Conservation (phyloP, 164 flowering plant genomes). For the Warburgia ugandensis region DNA sequence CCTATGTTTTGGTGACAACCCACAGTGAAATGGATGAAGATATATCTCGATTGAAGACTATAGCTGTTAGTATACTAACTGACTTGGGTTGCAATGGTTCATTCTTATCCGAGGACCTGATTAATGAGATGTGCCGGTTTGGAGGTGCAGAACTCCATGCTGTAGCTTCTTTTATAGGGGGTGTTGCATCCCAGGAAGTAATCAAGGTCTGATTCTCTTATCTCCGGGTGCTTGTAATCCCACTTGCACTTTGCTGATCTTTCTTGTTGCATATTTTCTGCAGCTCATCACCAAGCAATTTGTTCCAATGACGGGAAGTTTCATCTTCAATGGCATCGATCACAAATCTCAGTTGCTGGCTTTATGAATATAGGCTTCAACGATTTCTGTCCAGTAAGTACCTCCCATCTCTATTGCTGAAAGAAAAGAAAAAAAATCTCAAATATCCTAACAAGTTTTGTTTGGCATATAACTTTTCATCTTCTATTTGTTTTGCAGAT, state of each 20-base stretch:
- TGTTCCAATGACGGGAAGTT: conserved; percentile 87
- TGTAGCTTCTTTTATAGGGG: conserved; percentile 79
- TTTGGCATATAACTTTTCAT: no score
- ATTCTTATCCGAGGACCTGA: conserved; percentile 76
- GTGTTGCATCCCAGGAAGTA: conserved; percentile 88
- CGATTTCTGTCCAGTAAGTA: no score
- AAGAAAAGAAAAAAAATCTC: no score
- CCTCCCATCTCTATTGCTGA: no score
- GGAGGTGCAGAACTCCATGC: conserved; percentile 98
- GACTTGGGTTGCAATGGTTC: conserved; percentile 87
- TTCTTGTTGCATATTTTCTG: conserved; percentile 1
- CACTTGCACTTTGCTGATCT: not conserved
- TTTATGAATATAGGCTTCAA: no score
- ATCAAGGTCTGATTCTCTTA: conserved; percentile 57
- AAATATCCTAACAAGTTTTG: no score
- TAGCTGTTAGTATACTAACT: conserved; percentile 53
- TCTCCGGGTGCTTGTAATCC: not conserved
- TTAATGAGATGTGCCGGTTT: conserved; percentile 85
- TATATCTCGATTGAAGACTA: conserved; percentile 78
- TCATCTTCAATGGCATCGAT: conserved; percentile 89
- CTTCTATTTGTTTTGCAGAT: no score
- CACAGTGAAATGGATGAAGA: conserved; percentile 90
- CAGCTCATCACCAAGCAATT: conserved; percentile 95
- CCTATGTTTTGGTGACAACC: conserved; percentile 4
- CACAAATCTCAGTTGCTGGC: conserved; percentile 74